Evolutionary conservation across 345 rosid genomes (phyloP), one percentile per base, ranked within the genome.

Genomic region (Arabis alpina): DNA sequence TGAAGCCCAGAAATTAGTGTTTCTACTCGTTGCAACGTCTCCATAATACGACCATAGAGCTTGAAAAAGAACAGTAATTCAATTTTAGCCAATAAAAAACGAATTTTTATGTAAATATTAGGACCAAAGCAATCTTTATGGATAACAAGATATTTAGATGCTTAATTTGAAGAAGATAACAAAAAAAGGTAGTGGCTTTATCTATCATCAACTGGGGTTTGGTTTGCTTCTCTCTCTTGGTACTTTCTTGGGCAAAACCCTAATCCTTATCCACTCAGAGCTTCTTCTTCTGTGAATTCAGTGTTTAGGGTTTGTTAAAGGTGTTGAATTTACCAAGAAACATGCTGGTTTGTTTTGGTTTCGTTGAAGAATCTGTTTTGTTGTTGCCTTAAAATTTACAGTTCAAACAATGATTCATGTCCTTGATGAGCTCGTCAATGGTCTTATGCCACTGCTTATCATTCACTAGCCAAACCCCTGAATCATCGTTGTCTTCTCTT

Each of bases 371-470:
- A 39, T 64, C 53, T 13, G 55, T 74, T 13, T 70, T 52, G 34
- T 70, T 52, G 34, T 2, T 60, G 45, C 75, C 51, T 44, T 76
- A 1, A 58, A 58, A 66, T 54, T 54, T 47, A 61, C 40, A 54
- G 58, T 40, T 30, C 72, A 62, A 77, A 83, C 82, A 45, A 85
- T 87, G 80, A 62, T 68, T 34, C 61, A 72, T 80, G 78, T 80
- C 69, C 78, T 82, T 83, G 77, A 92, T 92, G 97, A 89, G 80
- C 88, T 72, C 85, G 75, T 87, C 89, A 51, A 67, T 81, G 49
- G 78, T 87, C 57, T 74, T 80, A 63, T 71, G 85, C 73, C 72
- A 73, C 75, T 83, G 72, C 61, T 80, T 84, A 61, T 43, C 79
- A 54, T 78, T 82, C 66, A 58, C 47, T 65, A 72, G 72, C 75